Evolutionary conservation across 106 monocot genomes (phyloP), one percentile per base, ranked within the genome.

Genomic region (Dendrobium huoshanense): DNA sequence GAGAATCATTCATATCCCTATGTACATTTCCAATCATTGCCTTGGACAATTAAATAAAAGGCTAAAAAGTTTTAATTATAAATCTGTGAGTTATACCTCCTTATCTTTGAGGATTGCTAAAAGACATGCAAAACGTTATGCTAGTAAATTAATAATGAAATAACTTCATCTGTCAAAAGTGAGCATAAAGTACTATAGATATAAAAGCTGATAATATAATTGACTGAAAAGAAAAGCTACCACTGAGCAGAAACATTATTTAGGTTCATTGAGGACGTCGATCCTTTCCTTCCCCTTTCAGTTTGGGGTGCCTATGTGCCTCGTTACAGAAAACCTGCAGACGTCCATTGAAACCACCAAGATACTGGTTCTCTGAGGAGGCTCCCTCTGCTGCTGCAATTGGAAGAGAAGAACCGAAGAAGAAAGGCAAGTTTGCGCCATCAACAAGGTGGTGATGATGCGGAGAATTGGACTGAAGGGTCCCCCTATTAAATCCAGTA

Each of bases 401-500:
- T 29, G 82, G 83, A 20, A 87, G 55, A 15, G 94, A 67, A 11
- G 89, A 31, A 72, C 87, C 79, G 67, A 95, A 87, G 85, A 91
- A 88, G 84, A 93, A 95, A 77, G 92, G 85, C 24, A 89, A 72
- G 81, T 90, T 95, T 4, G 91, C 79, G 31, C 91, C 86, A 59
- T 95, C 98, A 33, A 87, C 72, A 3, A 85, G 78, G 72, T 90
- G 86, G 73, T 87, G 87, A 72, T 88, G 86, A 72, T 88, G 56
- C 81, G 88, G 74, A 72, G 92, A 90, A 95, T 99, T 99, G 98
- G 98, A 99, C 98, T 99, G 98, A 99, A 99, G 98, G 98, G 98
- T 95, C 98, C 98, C 98, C 98, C 98, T 92, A 78, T 91, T 89
- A 84, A 92, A 86, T 85, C 97, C 92, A 67, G 90, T 85, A 83